Conservation (phyloP, 1,284 basidiomycete genomes). For the Fomitopsis betulina region DNA sequence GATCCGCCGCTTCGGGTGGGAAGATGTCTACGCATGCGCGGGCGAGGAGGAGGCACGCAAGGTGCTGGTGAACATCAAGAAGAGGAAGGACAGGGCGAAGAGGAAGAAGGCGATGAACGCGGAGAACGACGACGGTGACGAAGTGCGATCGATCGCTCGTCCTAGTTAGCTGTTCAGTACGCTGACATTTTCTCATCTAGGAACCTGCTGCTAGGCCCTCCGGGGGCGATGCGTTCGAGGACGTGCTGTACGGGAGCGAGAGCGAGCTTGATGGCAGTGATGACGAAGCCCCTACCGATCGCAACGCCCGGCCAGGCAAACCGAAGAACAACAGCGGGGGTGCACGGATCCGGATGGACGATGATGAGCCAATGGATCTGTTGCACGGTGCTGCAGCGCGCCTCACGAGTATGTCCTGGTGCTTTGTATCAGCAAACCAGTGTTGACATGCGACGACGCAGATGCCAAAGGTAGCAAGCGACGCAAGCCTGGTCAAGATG, state of each 20-base stretch:
- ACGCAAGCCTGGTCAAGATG: slow-evolving; percentile 84
- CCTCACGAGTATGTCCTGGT: slow-evolving; percentile 60
- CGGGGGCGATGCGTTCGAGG: slow-evolving; percentile 86
- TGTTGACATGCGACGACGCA: slow-evolving; percentile 21
- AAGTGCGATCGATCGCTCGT: slow-evolving; percentile 27
- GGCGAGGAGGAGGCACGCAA: slow-evolving; percentile 73
- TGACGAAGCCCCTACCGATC: slow-evolving; percentile 47
- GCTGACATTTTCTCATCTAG: slow-evolving; percentile 20
- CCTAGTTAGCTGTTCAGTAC: slow-evolving; percentile 3
- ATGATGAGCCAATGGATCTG: slow-evolving; percentile 95
- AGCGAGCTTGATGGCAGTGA: slow-evolving; percentile 79
- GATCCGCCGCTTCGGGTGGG: slow-evolving; percentile 87
- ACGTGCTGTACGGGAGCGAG: slow-evolving; percentile 92
- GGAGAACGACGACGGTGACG: slow-evolving; percentile 52
- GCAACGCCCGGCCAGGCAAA: slow-evolving; percentile 27
- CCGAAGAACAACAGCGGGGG: slow-evolving; percentile 36
- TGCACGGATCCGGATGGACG: slow-evolving; percentile 78
- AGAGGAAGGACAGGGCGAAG: slow-evolving; percentile 86
- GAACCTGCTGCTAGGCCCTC: slow-evolving; percentile 41
- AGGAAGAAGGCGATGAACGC: slow-evolving; percentile 57
- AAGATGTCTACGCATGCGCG: slow-evolving; percentile 75
- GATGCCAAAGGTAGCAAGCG: slow-evolving; percentile 49
- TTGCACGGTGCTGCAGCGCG: slow-evolving; percentile 79
- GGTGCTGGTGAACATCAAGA: slow-evolving; percentile 87
- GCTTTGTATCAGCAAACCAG: background rate